Base-by-base conservation (phyloP, 2,329 filamentous ascomycete genomes). In the Xylariales sp. region DNA sequence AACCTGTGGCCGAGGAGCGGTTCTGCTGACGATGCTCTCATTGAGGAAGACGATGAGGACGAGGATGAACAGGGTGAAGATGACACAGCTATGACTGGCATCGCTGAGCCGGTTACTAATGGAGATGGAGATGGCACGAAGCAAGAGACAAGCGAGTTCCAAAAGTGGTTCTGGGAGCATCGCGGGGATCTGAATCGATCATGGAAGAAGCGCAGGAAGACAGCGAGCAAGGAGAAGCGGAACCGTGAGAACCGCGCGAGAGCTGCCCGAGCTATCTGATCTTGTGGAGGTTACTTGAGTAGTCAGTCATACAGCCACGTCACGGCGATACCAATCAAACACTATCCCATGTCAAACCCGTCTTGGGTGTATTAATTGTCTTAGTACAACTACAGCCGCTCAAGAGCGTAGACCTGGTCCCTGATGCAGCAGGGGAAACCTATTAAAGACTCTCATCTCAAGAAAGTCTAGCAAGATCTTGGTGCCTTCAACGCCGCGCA, bases 121-220 rank as follows among this genome's bases (percentile, higher is more conserved):
- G 15, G 28, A 36, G 3, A 37, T 38, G 3, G 40, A 35, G 1
- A 38, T 38, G 38, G 12, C 32, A 38, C 10, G 25, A 44, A 5
- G 51, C 22, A 40, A 40, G 4, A 58, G 8, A 53, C 60, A 4
- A 66, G 64, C 32, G 76, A 82, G 46, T 84, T 84, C 51, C 76
- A 81, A 55, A 73, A 77, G 42, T 82, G 77, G 71, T 86, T 86
- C 60, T 85, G 80, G 73, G 76, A 83, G 51, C 76, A 82, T 47
- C 66, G 82, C 12, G 73, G 81, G 2, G 76, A 84, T 28, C 64
- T 82, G 40, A 85, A 83, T 55, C 64, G 74, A 40, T 76, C 78
- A 11, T 86, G 82, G 82, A 82, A 81, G 66, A 74, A 70, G 57
- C 68, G 81, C 42, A 70, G 77, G 49, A 83, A 82, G 66, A 63